Base-by-base conservation (phyloP, 1,139 yeast species). In the Blastobotrys niveus region DNA sequence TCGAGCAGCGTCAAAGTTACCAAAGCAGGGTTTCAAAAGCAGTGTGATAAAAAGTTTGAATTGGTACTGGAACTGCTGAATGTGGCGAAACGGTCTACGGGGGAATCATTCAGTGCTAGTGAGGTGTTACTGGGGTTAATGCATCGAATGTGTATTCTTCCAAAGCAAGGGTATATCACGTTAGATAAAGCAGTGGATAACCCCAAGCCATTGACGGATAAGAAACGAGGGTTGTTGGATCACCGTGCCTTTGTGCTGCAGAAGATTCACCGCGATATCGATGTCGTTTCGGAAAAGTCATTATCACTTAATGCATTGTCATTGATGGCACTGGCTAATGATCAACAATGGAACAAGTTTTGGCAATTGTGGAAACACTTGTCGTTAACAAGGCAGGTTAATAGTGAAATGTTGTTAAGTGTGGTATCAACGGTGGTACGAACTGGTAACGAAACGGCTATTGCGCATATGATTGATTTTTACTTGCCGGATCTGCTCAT, bases 261-360 rank as follows among this genome's bases (percentile, higher is more conserved):
- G 24, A n/a, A n/a, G n/a, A n/a, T n/a, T n/a, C n/a, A n/a, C n/a
- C n/a, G n/a, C n/a, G n/a, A n/a, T n/a, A n/a, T n/a, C n/a, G n/a
- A n/a, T n/a, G n/a, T n/a, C n/a, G n/a, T n/a, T n/a, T n/a, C n/a
- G n/a, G n/a, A n/a, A n/a, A n/a, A n/a, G n/a, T n/a, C n/a, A n/a
- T n/a, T n/a, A n/a, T n/a, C 54, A 7, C 50, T 60, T 35, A 50
- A 69, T 19, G 51, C 64, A 2, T 51, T 70, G 39, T 56, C 65
- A 14, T 52, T 72, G 24, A 57, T 70, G 0, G 60, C 70, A 2
- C 62, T 63, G 40, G 67, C 67, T 18, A 70, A 70, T 48, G 60
- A 64, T n/a, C 52, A 53, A 18, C 55, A 59, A n/a, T 70, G 70
- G 68, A 51, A 51, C 12, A 53, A 59, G 21, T 62, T 69, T 45